Evolutionary conservation across 139 green algal genomes (phyloP).

Genomic region (Auxenochlorella protothecoides): DNA sequence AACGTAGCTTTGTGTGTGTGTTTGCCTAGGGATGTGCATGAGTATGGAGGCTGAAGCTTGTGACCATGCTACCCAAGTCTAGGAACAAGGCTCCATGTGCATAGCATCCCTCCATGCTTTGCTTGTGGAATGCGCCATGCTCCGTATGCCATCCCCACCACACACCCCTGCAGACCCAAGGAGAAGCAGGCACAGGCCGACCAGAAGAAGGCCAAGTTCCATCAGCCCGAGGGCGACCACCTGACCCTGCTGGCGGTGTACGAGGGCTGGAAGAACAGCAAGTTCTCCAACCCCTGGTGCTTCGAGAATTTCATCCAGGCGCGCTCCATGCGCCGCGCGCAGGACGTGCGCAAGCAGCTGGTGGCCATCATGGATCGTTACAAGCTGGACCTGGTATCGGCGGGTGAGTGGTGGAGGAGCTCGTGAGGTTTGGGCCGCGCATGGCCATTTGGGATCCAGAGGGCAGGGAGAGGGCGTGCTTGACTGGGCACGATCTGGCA

Average conservation of each 20-base stretch:
- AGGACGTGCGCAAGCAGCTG: slow-evolving; percentile 94
- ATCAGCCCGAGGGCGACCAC: slow-evolving; percentile 94
- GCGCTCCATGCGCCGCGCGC: slow-evolving; percentile 77
- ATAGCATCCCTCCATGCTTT: background rate
- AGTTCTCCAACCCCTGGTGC: slow-evolving; percentile 88
- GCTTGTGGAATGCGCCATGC: background rate
- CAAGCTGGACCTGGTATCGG: slow-evolving; percentile 89
- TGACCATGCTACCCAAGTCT: too few species aligned
- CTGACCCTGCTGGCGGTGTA: slow-evolving; percentile 94
- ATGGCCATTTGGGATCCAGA: too few species aligned
- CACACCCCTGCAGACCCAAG: slow-evolving; percentile 33
- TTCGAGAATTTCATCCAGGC: slow-evolving; percentile 92
- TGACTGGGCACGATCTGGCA: too few species aligned
- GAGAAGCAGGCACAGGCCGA: slow-evolving; percentile 86
- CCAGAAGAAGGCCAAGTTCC: slow-evolving; percentile 91
- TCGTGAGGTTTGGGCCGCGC: too few species aligned
- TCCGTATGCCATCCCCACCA: background rate
- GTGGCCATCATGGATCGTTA: slow-evolving; percentile 98
- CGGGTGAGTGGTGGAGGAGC: slow-evolving; percentile 1
- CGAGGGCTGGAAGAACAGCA: slow-evolving; percentile 89
- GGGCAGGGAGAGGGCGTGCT: too few species aligned
- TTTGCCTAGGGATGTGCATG: background rate
- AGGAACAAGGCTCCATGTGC: too few species aligned
- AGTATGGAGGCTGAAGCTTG: too few species aligned
- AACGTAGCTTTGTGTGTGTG: background rate